Evolutionary conservation across 2,329 filamentous ascomycete species (phyloP), one percentile per base, ranked within the genome.

Genomic region (Fonsecaea pedrosoi): DNA sequence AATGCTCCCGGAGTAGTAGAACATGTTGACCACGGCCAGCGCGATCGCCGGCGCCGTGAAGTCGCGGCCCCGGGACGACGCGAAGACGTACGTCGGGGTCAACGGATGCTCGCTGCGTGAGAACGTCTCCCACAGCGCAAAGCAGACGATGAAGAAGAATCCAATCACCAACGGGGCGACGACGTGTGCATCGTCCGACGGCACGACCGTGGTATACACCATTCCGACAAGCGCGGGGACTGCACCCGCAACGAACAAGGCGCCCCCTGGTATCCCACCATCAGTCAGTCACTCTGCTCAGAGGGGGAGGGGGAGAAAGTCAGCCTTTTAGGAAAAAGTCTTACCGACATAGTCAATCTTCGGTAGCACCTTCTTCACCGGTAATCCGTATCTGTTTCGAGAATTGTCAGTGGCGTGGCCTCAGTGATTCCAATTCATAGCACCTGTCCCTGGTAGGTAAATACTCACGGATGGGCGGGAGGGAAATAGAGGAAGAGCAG

Each of bases 11-110:
- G 78, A 78, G 71, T 84, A 84, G 74, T 84, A 84, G 71, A 84
- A 84, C 82, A 84, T 85, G 64, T 80, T 84, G 21, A 84, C 77
- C 55, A 84, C 79, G 55, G 78, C 79, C 0, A 79, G 75, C 3
- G 79, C 79, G 38, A 84, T 75, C 48, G 79, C 81, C 0, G 82
- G 82, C 0, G 80, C 81, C 0, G 82, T 83, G 57, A 84, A 79
- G 54, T 83, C 81, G 15, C 82, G 77, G 1, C 83, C 82, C 35
- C 76, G 73, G 12, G 78, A 78, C 12, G 77, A 74, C 4, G 79
- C 78, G 71, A 85, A 84, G 69, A 85, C 75, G 54, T 78, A 75
- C 0, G 79, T 76, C 4, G 82, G 82, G 1, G 81, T 82, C 15
- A 84, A 73, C 0, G 77, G 79, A 50, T 78, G 78, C 69, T 78